Percentiles rank a stretch among this genome's conserved stretches.
Evolutionary conservation across 305 asterid species (phyloP).

Genomic region (Rubia occidens): DNA sequence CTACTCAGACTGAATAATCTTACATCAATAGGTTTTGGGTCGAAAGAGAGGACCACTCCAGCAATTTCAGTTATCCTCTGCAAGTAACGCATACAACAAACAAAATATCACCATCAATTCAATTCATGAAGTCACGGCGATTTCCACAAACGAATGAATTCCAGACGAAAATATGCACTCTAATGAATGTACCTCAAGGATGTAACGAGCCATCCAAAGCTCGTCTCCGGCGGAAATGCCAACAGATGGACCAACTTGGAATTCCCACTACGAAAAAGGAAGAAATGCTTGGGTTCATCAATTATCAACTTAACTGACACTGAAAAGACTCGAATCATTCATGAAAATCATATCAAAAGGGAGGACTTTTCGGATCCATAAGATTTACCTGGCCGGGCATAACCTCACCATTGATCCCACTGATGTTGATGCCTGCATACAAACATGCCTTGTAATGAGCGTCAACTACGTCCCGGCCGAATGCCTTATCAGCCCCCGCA

Average conservation of each 20-base stretch:
- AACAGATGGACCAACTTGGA: slow-evolving; percentile 62
- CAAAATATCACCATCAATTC: not conserved
- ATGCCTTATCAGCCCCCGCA: slow-evolving; percentile 67
- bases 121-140: not conserved
- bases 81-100: slow-evolving; percentile 5
- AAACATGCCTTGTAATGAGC: slow-evolving; percentile 71
- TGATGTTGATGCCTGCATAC: slow-evolving; percentile 67
- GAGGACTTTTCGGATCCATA: not conserved
- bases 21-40: slow-evolving; percentile 64
- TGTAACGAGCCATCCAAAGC: slow-evolving; percentile 74
- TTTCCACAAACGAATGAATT: not conserved
- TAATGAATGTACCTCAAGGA: slow-evolving; percentile 45
- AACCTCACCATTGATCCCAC: slow-evolving; percentile 71
- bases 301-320: not conserved
- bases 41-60: slow-evolving; percentile 50
- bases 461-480: slow-evolving; percentile 68
- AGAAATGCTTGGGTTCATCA: not conserved
- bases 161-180: not conserved
- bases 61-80: slow-evolving; percentile 76
- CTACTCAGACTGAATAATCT: slow-evolving; percentile 1
- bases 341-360: not conserved
- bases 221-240: slow-evolving; percentile 69
- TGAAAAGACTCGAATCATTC: not conserved
- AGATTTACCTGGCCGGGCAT: slow-evolving; percentile 68
- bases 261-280: slow-evolving; percentile 43